Evolutionary conservation across 768 basidiomycete species (phyloP), one percentile per base, ranked within the genome.

Genomic region (Tricholoma flavovirens): DNA sequence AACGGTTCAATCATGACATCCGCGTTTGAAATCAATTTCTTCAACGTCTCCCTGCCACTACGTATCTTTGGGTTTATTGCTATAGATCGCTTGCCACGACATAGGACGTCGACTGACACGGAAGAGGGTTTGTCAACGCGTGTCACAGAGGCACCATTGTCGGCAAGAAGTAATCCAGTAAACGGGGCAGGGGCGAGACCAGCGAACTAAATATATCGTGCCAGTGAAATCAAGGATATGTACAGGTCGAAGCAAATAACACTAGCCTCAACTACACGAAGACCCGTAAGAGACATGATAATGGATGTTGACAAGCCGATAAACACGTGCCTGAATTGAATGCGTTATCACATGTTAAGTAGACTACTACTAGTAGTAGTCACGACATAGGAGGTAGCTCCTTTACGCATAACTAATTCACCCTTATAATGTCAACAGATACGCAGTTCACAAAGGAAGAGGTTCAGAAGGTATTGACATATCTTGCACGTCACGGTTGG

Each of bases 1-100:
- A 88, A 93, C 1, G 91, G 84, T 65, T 93, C 90, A 62, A 93
- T 88, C 45, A 93, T 72, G 14, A 93, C 78, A 67, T 93, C 90
- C n/a, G 88, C 86, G 33, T 76, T 68, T 26, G 73, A 66, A 21
- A 92, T 79, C 56, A 93, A 73, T 45, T 74, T 79, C 66, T 77
- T 77, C 54, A 86, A 64, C 17, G 83, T 65, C 17, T 77, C 77
- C 42, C 79, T 67, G 30, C 90, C 90, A 26, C 75, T 76, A 9
- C 75, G 67, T 7, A 75, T 66, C 72, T 92, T 93, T 15, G 83
- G 76, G 62, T 88, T 81, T 55, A 93, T 72, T 14, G 80, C 75
- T 52, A 90, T 75, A n/a, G 90, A 90, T 6, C 85, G 84, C 65
- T 93, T 93, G 17, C 84, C 82, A 30, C 87, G 81, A 63, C 78